Conservation (phyloP, 2,329 filamentous ascomycete species). For the Pseudogymnoascus sp. region DNA sequence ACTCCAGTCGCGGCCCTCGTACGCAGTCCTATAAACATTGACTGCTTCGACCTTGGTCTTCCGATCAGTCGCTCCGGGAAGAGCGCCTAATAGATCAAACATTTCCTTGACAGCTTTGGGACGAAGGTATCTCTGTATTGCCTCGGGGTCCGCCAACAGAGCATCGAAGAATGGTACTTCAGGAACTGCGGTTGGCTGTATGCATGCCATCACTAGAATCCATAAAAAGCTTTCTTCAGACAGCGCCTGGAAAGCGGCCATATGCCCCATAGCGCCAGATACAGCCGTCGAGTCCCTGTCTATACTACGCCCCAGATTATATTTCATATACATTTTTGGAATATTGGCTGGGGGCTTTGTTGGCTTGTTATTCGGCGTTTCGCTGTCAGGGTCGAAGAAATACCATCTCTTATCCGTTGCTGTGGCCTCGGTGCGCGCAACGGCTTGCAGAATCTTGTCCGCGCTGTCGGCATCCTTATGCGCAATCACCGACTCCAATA, state of each 20-base stretch:
- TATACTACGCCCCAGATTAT: background rate
- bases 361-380: background rate
- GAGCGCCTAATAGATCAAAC: constrained; percentile 13
- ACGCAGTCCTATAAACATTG: background rate
- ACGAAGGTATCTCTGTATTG: background rate
- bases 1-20: constrained; percentile 20
- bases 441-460: constrained; percentile 46
- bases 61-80: background rate
- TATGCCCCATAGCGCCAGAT: background rate
- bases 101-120: constrained; percentile 13
- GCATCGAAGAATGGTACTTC: background rate
- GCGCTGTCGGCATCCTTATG: constrained; percentile 35
- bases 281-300: background rate
- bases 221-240: background rate
- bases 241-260: background rate
- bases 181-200: background rate
- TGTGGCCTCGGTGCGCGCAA: constrained; percentile 53
- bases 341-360: constrained; percentile 17
- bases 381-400: constrained; percentile 41
- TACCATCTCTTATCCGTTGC: constrained; percentile 45
- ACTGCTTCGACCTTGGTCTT: background rate
- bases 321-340: constrained; percentile 20
- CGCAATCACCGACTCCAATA: constrained; percentile 36
- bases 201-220: background rate
- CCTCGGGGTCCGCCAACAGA: background rate